Evolutionary conservation across 2,329 filamentous ascomycete species (phyloP).

Genomic region (Erysiphe pisi): DNA sequence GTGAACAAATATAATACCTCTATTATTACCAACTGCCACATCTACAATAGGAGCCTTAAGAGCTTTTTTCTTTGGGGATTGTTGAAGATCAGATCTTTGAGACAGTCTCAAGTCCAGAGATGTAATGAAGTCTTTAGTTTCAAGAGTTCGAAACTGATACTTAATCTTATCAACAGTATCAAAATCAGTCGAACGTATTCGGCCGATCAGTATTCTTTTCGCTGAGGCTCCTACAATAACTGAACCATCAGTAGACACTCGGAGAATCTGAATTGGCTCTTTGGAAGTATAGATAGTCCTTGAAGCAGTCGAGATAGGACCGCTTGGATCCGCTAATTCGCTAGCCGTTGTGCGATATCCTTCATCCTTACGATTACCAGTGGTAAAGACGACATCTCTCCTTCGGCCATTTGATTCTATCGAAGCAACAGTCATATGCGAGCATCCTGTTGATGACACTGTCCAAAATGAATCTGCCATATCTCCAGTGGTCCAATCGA

Average conservation of each 20-base stretch:
- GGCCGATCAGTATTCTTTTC: conserved; percentile 52
- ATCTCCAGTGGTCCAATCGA: conserved; percentile 48
- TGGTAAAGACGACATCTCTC: conserved; percentile 37
- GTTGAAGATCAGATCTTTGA: conserved; percentile 31
- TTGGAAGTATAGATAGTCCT: conserved; percentile 40
- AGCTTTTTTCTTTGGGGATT: conserved; percentile 35
- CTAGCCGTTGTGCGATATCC: conserved; percentile 37
- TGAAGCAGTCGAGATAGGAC: conserved; percentile 33
- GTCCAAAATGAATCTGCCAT: conserved; percentile 40
- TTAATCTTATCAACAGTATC: conserved; percentile 40
- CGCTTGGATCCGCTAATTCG: conserved; percentile 36
- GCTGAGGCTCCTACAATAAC: conserved; percentile 48
- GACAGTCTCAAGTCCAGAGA: conserved; percentile 52
- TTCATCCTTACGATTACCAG: conserved; percentile 35
- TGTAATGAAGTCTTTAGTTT: conserved; percentile 53
- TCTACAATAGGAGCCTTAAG: conserved; percentile 47
- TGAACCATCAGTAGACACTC: conserved; percentile 45
- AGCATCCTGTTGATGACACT: conserved; percentile 36
- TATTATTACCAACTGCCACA: conserved; percentile 63
- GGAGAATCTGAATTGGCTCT: conserved; percentile 42
- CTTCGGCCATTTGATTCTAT: conserved; percentile 36
- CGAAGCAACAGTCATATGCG: conserved; percentile 37
- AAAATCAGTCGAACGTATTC: conserved; percentile 37
- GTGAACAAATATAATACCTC: conserved; percentile 72
- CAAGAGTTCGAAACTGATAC: conserved; percentile 50